Evolutionary conservation across 441 rosid genomes (phyloP).

Genomic region (Syzygium syzygioides): DNA sequence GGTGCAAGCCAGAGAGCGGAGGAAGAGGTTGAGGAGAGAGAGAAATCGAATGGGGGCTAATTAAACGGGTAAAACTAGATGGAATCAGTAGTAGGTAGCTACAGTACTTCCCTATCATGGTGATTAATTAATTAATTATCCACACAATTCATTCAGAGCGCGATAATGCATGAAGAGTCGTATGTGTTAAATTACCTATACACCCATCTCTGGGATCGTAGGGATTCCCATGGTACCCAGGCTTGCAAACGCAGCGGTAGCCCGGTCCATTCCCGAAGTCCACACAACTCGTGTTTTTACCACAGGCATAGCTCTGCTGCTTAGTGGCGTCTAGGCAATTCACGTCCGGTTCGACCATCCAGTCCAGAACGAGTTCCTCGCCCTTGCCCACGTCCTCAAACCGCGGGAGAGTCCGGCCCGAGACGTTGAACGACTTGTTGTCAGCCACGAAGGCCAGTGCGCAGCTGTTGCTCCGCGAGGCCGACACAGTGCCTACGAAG

Average conservation of each 20-base stretch:
- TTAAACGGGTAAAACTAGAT: not conserved
- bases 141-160: not conserved
- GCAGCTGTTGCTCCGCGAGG: no score
- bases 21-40: not conserved
- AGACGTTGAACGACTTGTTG: not conserved
- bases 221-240: not conserved
- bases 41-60: not conserved
- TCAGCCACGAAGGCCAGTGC: not conserved
- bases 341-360: no score
- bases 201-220: not conserved
- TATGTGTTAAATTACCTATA: not conserved
- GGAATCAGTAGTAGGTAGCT: no score
- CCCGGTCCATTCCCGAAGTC: not conserved
- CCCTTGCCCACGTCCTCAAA: no score
- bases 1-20: not conserved
- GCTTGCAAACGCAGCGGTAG: not conserved
- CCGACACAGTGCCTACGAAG: no score
- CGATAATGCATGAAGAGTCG: not conserved
- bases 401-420: no score
- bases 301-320: not conserved
- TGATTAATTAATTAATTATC: no score
- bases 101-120: accelerated
- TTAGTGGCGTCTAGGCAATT: no score
- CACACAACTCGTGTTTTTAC: accelerated
- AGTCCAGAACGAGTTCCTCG: no score